Conservation (phyloP, 2,329 filamentous ascomycete genomes). For the Pseudogymnoascus sp. region DNA sequence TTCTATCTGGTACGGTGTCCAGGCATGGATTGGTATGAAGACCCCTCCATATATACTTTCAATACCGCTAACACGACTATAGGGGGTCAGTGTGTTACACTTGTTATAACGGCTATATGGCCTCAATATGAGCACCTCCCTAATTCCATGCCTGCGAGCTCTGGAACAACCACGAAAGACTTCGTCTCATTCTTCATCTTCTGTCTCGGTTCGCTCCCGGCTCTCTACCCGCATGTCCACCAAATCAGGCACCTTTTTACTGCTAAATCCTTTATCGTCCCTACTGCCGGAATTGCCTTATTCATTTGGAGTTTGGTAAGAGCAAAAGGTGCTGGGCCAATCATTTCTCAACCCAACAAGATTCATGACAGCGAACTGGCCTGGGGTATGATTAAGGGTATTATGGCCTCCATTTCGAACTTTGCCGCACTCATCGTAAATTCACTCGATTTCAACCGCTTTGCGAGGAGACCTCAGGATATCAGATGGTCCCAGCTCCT, state of each 20-base stretch:
- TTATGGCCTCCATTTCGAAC: slow-evolving; percentile 86
- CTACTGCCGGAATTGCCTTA: slow-evolving; percentile 70
- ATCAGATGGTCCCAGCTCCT: slow-evolving; percentile 74
- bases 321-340: slow-evolving; percentile 75
- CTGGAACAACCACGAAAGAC: slow-evolving; percentile 65
- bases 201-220: slow-evolving; percentile 71
- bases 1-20: slow-evolving; percentile 84
- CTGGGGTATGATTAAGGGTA: slow-evolving; percentile 76
- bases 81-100: slow-evolving; percentile 72
- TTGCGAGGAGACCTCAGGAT: slow-evolving; percentile 66
- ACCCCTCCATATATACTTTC: background rate
- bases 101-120: slow-evolving; percentile 88
- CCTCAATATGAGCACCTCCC: slow-evolving; percentile 48
- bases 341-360: slow-evolving; percentile 60
- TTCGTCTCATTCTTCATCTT: slow-evolving; percentile 83
- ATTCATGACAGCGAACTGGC: slow-evolving; percentile 60
- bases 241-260: slow-evolving; percentile 86
- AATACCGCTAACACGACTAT: background rate
- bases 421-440: slow-evolving; percentile 80
- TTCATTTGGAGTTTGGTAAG: slow-evolving; percentile 80
- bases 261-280: slow-evolving; percentile 78
- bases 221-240: slow-evolving; percentile 84
- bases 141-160: slow-evolving; percentile 55
- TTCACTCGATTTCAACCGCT: slow-evolving; percentile 77
- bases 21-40: slow-evolving; percentile 58